Base-by-base conservation (phyloP, 495 filamentous ascomycete species). In the Aspergillus homomorphus region DNA sequence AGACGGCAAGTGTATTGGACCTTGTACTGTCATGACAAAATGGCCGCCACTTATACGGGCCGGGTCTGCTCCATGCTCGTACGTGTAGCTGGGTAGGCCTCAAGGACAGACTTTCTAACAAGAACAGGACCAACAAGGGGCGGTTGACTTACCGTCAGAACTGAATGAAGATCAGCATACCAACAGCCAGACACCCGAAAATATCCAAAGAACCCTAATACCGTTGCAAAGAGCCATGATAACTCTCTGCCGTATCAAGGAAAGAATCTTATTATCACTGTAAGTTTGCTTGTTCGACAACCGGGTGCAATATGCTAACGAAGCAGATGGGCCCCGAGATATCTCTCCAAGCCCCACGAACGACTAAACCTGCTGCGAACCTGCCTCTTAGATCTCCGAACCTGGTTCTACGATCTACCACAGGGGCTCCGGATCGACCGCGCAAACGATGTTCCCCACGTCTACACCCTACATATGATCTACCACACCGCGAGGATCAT, bases 381-480 rank as follows among this genome's bases (percentile, higher is more conserved):
- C 20, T 38, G 50, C 50, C 26, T 53, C 12, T n/a, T 53, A 0
- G 28, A 19, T 26, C 26, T 57, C 3, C 23, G 45, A 30, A 38
- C 44, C 0, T 50, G 50, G 50, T 49, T 50, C 23, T 49, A 46
- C 18, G 28, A 50, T 30, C 45, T 43, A 8, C 46, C 24, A 7
- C 50, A 15, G 26, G 28, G 23, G n/a, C 46, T 58, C 9, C 23
- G 45, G 22, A 58, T 51, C 46, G 28, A 58, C n/a, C 45, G 21
- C 8, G 26, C 55, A 9, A 50, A 46, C 24, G 41, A 38, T 20
- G 18, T 38, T 8, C 55, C 55, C 16, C 55, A 58, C 3, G 55
- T 33, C 30, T 58, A 58, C 14, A 58, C 45, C 5, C 44, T 58
- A 18, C 55, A 58, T 22, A 58, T 58, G 55, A 26, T 58, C 5